These are phyloP conservation scores for Sarcomyxa edulis DNA, from an alignment of 768 basidiomycete genomes.

Conservation along the genomic window DNA sequence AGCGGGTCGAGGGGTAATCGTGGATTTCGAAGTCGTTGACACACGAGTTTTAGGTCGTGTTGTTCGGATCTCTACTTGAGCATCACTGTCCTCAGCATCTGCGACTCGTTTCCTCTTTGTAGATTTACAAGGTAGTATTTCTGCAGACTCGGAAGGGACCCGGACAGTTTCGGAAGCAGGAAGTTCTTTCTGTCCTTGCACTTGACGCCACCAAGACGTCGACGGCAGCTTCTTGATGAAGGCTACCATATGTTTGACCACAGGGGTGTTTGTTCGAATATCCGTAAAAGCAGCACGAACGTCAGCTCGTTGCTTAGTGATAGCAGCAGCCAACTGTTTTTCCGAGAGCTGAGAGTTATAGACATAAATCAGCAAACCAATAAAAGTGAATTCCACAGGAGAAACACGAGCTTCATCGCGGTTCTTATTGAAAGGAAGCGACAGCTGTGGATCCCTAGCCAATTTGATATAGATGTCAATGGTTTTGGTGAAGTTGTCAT, in stretches of 20 bases:
- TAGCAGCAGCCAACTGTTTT: constrained; percentile 36
- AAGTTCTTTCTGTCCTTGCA: constrained; percentile 6
- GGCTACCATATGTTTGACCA: constrained; percentile 47
- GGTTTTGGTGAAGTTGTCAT: constrained; percentile 23
- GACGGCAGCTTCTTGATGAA: constrained; percentile 45
- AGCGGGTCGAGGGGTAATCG: too few relatives aligned
- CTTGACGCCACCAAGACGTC: too few relatives aligned
- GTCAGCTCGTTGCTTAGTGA: constrained; percentile 25
- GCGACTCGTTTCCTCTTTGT: constrained; percentile 3
- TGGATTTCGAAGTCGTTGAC: too few relatives aligned
- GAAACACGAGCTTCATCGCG: constrained; percentile 50
- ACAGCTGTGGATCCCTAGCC: constrained; percentile 24
- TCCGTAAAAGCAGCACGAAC: constrained; percentile 47
- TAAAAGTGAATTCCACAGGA: constrained; percentile 40
- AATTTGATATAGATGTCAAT: constrained; percentile 28
- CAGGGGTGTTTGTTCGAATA: constrained; percentile 57
- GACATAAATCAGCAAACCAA: constrained; percentile 27
- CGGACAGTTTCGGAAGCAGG: constrained; percentile 2
- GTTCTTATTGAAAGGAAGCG: constrained; percentile 19
- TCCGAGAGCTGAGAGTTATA: constrained; percentile 26
- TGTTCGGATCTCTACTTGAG: too few relatives aligned
- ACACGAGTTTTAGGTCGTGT: too few relatives aligned
- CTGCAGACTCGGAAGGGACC: too few relatives aligned
- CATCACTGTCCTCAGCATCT: neutral
- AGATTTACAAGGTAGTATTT: neutral